A percentile compares a stretch with the other conserved stretches of the same genome.
Evolutionary conservation across 192 early-diverging fungal genomes (phyloP).

Genomic region (Backusella psychrophila): DNA sequence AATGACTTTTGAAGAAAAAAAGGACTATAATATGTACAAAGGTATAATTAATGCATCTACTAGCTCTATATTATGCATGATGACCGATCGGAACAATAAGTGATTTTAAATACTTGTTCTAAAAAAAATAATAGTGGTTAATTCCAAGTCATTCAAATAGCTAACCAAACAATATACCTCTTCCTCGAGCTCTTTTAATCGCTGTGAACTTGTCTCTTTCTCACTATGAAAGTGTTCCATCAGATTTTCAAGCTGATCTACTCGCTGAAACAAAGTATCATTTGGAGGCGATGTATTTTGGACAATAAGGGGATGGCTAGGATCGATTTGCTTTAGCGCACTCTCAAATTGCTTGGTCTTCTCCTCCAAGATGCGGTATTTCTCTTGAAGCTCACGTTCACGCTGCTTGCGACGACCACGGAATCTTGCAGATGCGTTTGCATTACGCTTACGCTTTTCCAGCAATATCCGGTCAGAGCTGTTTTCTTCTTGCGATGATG

Average conservation of each 20-base stretch:
- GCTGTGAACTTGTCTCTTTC: slow-evolving; percentile 19
- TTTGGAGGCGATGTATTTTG: not conserved
- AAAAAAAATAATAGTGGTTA: not conserved
- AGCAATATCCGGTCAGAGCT: slow-evolving; percentile 49
- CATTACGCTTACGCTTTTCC: slow-evolving; percentile 61
- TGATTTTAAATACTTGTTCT: slow-evolving; percentile 8
- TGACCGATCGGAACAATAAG: not conserved
- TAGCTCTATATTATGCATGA: not conserved
- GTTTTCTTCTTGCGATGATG: not conserved
- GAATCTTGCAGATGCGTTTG: slow-evolving; percentile 62
- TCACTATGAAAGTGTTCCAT: slow-evolving; percentile 23
- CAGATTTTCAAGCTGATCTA: slow-evolving; percentile 27
- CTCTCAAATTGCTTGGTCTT: slow-evolving; percentile 32
- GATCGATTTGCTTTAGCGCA: slow-evolving; percentile 20
- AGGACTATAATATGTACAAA: not conserved
- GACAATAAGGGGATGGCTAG: slow-evolving; percentile 1
- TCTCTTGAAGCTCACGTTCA: slow-evolving; percentile 53
- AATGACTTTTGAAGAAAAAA: not conserved
- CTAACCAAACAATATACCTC: slow-evolving; percentile 16
- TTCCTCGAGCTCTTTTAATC: slow-evolving; percentile 30
- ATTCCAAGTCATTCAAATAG: not conserved
- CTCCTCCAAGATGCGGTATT: slow-evolving; percentile 50
- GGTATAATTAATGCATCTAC: not conserved
- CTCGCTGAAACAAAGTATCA: slow-evolving; percentile 19
- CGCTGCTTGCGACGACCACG: slow-evolving; percentile 64